Evolutionary conservation across 208 protist genomes (phyloP), one percentile per base, ranked within the genome.

Genomic region (Trypanosoma avium): DNA sequence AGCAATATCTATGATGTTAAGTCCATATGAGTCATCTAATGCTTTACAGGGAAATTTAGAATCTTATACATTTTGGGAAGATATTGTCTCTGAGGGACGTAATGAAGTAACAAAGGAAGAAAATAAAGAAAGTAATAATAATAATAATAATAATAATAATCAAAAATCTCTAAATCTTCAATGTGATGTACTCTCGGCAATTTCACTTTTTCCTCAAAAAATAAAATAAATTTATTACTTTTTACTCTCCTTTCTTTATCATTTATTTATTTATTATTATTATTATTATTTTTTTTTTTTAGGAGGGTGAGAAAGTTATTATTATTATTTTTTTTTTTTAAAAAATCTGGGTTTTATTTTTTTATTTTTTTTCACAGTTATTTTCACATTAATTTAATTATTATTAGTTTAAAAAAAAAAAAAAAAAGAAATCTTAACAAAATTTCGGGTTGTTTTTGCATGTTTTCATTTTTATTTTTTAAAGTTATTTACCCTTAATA

Each of bases 161-260:
- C n/a, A 6, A 4, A 2, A n/a, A 4, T 21, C 30, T 9, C 1
- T 13, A 21, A 29, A 13, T 32, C 33, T 70, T 10, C 26, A 35
- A 3, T 70, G 54, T 29, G 64, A 63, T 21, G 64, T 54, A 1
- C 35, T 70, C 24, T 63, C 64, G 10, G 64, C 64, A n/a, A 40
- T 70, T 35, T 70, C 64, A 38, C 64, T 62, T 38, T 70, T 69
- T 36, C 53, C 62, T 35, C 30, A 9, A 33, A 54, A n/a, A 27
- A 13, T 12, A 13, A 15, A 15, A 5, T 38, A 35, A 61, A 9
- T 36, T 55, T 38, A 30, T 52, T 24, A n/a, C 22, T 33, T 1
- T 30, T 19, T 15, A 9, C 0, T 15, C 22, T 40, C 9, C 12
- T 49, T 24, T 15, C 4, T 48, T 52, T 55, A 55, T 35, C 19